Base-by-base conservation (phyloP, 495 filamentous ascomycete genomes). In the Daldinia decipiens region DNA sequence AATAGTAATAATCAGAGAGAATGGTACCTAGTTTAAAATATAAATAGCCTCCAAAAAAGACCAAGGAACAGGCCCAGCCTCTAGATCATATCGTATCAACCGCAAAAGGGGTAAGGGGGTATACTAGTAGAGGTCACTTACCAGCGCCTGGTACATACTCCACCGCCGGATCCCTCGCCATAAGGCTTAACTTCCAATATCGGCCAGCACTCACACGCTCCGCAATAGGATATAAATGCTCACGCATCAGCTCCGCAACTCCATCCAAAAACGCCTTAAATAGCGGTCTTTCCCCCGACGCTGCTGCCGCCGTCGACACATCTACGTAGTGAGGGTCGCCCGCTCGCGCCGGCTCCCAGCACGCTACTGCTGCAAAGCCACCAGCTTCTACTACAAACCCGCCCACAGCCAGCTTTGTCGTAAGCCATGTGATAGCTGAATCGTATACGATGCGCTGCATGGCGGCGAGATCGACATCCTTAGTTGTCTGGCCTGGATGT, bases 111-210 rank as follows among this genome's bases (percentile, higher is more conserved):
- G 12, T 29, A 21, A 50, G 7, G 17, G 53, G 59, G n/a, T 13
- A 56, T 27, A 51, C 7, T 19, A 55, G 60, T 17, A 31, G 8
- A 39, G 38, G 2, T 13, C 3, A 66, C 68, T 63, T 11, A 66
- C 62, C 68, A 52, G 69, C 63, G 21, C 64, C 64, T 0, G 69
- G 63, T 24, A 72, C 69, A 59, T 72, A 65, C 38, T 47, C 45
- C 47, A 59, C 47, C 53, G 1, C 69, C 7, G 59, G 64, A 54
- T 68, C 69, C 63, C 64, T 56, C 69, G 63, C 69, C 69, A 72
- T 72, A n/a, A 72, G 69, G 17, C 69, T 67, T 34, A 72, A 53
- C 45, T 68, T 62, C 69, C 69, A 68, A 26, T 60, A 68, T 2
- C 55, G 13, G 0, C 69, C 69, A 2, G 43, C 43, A 26, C 59